phyloP scores from a whole-genome alignment of 2,329 filamentous ascomycete genomes.

The Aureobasidium sp. region DNA sequence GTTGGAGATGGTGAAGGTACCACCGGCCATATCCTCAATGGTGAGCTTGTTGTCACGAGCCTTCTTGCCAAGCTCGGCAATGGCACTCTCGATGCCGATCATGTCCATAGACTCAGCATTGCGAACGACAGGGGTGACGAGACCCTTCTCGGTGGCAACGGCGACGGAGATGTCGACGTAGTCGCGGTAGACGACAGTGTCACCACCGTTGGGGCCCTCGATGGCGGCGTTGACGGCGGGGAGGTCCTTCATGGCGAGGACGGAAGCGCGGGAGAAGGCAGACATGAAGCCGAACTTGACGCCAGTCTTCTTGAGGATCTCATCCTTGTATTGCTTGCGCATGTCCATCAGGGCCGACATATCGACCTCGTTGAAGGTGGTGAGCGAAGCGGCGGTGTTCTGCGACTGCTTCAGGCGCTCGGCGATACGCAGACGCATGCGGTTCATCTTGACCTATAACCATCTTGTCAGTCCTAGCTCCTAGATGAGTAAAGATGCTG shows the following conservation, averaged over 20 bases:
- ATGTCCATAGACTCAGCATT: conserved; percentile 86
- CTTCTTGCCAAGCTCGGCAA: conserved; percentile 94
- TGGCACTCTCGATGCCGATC: conserved; percentile 79
- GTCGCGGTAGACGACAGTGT: conserved; percentile 96
- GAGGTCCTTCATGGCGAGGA: conserved; percentile 91
- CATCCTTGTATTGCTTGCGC: conserved; percentile 94
- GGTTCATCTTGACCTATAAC: conserved; percentile 96
- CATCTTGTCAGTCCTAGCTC: conserved; percentile 7
- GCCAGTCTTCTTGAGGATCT: conserved; percentile 88
- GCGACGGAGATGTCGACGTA: conserved; percentile 98
- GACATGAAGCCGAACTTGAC: conserved; percentile 99
- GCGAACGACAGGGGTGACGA: conserved; percentile 92
- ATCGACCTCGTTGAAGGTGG: conserved; percentile 98
- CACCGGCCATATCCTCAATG: conserved; percentile 98
- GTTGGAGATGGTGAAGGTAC: conserved; percentile 97
- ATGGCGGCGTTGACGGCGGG: conserved; percentile 94
- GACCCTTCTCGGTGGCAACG: conserved; percentile 92
- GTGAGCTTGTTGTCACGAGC: conserved; percentile 93
- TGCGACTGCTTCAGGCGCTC: conserved; percentile 99
- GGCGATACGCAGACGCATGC: conserved; percentile 94
- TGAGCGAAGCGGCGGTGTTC: conserved; percentile 93
- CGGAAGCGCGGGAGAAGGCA: conserved; percentile 82
- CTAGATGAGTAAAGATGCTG: not conserved
- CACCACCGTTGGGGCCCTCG: conserved; percentile 86
- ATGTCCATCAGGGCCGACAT: conserved; percentile 98